Evolutionary conservation across 495 filamentous ascomycete genomes (phyloP).

Genomic region (Mytilinidion resinicola): DNA sequence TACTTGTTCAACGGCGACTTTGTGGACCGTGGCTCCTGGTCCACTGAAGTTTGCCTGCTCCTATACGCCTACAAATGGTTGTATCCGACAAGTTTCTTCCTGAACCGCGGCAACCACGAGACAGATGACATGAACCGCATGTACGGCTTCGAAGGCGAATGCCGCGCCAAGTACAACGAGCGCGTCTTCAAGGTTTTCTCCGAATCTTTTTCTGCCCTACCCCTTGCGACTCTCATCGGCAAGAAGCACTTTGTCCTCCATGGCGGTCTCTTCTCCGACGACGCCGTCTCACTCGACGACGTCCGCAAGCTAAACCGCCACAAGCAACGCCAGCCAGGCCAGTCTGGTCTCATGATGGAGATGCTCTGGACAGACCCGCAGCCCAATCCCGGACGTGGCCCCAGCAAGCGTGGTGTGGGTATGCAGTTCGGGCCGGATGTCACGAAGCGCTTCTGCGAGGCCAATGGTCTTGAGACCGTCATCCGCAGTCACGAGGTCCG

Average conservation of each 20-base stretch:
- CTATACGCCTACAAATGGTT: constrained; percentile 98
- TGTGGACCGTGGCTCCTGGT: constrained; percentile 96
- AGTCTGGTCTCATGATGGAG: constrained; percentile 97
- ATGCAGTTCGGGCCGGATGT: constrained; percentile 96
- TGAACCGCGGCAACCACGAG: constrained; percentile 98
- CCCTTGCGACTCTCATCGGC: constrained; percentile 87
- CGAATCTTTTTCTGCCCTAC: constrained; percentile 92
- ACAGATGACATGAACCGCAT: constrained; percentile 99
- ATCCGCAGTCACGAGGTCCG: constrained; percentile 97
- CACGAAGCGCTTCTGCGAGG: constrained; percentile 94
- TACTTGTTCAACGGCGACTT: constrained; percentile 99
- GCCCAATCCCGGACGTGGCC: constrained; percentile 72
- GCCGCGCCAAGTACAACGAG: constrained; percentile 96
- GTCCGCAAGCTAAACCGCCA: constrained; percentile 89
- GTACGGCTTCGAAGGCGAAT: constrained; percentile 98
- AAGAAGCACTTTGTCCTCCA: constrained; percentile 89
- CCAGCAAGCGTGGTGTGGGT: constrained; percentile 94
- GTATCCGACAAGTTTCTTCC: constrained; percentile 77
- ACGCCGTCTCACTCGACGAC: constrained; percentile 80
- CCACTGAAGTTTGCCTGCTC: constrained; percentile 86
- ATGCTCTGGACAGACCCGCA: constrained; percentile 99
- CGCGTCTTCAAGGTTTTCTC: constrained; percentile 95
- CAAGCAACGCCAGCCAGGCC: constrained; percentile 90
- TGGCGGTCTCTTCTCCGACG: constrained; percentile 95
- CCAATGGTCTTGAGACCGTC: constrained; percentile 87